These are phyloP conservation scores for Komagataella populi DNA, from an alignment of 805 yeast species.

Conservation along the genomic window DNA sequence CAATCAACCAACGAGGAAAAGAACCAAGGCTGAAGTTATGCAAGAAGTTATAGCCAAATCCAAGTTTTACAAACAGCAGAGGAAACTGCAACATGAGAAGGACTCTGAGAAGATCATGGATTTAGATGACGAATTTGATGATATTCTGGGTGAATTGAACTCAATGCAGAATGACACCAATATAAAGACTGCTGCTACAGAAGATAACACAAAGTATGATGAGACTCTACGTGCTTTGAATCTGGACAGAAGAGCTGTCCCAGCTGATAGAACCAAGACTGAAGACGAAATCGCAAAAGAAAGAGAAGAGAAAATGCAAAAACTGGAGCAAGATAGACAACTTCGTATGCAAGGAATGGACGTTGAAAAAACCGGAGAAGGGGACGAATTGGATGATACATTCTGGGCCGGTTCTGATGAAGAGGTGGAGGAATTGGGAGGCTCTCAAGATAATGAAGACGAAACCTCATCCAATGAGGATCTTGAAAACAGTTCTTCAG, in stretches of 20 bases:
- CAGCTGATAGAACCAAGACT: conserved; percentile 72
- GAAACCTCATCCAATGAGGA: conserved; percentile 20
- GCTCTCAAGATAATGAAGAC: conserved; percentile 23
- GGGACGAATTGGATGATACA: conserved; percentile 56
- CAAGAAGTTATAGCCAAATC: conserved; percentile 75
- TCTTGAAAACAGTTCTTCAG: conserved; percentile 12
- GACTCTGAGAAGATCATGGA: conserved; percentile 48
- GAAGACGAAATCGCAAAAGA: conserved; percentile 56
- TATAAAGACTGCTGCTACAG: conserved; percentile 19
- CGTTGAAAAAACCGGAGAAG: conserved; percentile 29
- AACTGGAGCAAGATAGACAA: conserved; percentile 53
- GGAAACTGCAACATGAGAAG: conserved; percentile 52
- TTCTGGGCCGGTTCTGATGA: conserved; percentile 50
- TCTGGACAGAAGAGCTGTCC: conserved; percentile 64
- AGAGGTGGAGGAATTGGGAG: conserved; percentile 21
- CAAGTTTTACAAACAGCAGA: conserved; percentile 60
- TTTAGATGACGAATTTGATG: conserved; percentile 63
- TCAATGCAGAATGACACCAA: conserved; percentile 10
- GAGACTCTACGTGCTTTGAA: conserved; percentile 51
- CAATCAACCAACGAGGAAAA: conserved; percentile 36
- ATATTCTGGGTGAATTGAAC: conserved; percentile 44
- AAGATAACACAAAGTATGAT: conserved; percentile 42
- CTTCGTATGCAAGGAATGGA: conserved; percentile 62
- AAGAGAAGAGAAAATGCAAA: conserved; percentile 42
- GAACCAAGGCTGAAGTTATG: conserved; percentile 78